These are phyloP conservation scores for Fusarium sp. DNA, from an alignment of 2,329 filamentous ascomycete species.

Conservation along the genomic window DNA sequence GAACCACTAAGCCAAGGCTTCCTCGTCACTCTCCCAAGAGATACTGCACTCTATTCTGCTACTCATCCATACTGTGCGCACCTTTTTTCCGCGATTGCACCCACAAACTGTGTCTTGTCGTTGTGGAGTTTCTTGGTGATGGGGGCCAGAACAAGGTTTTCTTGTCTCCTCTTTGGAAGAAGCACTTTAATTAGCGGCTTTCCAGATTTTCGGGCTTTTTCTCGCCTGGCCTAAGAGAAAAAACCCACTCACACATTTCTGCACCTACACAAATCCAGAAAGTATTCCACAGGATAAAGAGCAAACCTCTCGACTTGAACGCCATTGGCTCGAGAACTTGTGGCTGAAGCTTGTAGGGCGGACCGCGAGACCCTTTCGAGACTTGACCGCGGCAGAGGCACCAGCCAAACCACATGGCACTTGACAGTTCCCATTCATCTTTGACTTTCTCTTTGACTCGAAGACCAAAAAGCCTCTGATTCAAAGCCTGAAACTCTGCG, in stretches of 20 bases:
- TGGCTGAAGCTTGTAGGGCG: conserved; percentile 26
- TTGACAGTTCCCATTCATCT: conserved; percentile 21
- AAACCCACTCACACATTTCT: conserved; percentile 35
- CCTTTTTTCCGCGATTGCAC: conserved; percentile 2
- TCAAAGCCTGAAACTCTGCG: conserved; percentile 23
- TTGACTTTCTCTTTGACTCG: conserved; percentile 22
- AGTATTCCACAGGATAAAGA: neutral
- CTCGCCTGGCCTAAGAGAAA: conserved; percentile 1
- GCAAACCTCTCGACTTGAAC: conserved; percentile 14
- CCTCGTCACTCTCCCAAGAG: neutral
- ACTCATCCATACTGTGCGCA: conserved; percentile 34
- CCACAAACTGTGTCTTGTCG: conserved; percentile 13
- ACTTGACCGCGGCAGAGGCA: conserved; percentile 36
- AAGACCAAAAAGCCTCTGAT: conserved; percentile 21
- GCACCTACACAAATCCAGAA: conserved; percentile 21
- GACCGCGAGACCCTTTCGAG: conserved; percentile 16
- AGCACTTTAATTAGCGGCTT: conserved; percentile 22
- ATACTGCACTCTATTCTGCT: neutral
- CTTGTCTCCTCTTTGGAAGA: neutral
- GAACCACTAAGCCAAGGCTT: conserved; percentile 14
- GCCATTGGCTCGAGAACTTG: conserved; percentile 18
- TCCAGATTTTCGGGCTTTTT: conserved; percentile 8
- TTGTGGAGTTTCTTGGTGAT: conserved; percentile 23
- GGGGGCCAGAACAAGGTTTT: conserved; percentile 29
- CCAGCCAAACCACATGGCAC: conserved; percentile 30